phyloP scores from a whole-genome alignment of 1,284 basidiomycete genomes.

The Ceraceosorus guamensis region DNA sequence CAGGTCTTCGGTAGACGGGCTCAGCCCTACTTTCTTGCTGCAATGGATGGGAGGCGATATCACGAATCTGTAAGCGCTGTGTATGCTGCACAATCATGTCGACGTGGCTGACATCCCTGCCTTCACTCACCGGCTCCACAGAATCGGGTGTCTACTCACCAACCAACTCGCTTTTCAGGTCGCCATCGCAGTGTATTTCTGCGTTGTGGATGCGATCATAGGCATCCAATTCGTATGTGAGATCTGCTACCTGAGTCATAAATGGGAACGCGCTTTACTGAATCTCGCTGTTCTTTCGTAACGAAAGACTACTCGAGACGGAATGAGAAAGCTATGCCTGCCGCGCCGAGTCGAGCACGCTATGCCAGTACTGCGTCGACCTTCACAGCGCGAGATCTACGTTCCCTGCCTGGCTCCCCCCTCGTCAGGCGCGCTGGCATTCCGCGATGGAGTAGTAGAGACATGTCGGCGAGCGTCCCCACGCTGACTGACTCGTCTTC shows the following conservation, averaged over 20 bases:
- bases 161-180: conserved; percentile 44
- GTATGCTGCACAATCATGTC: too few relatives aligned
- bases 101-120: too few relatives aligned
- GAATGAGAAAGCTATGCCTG: background rate
- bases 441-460: too few relatives aligned
- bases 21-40: conserved; percentile 40
- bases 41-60: conserved; percentile 47
- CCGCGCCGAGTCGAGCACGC: background rate
- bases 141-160: conserved; percentile 37
- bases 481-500: too few relatives aligned
- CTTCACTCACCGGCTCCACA: background rate
- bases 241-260: too few relatives aligned
- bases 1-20: conserved; percentile 34
- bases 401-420: background rate
- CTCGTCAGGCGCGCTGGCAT: too few relatives aligned
- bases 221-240: conserved; percentile 21
- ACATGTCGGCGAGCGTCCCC: too few relatives aligned
- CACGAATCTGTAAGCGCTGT: conserved; percentile 39
- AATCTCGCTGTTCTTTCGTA: too few relatives aligned
- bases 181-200: conserved; percentile 39
- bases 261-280: too few relatives aligned
- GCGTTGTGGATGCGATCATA: conserved; percentile 34
- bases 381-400: background rate
- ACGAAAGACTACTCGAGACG: conserved; percentile 6
- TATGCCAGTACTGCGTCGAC: background rate